Conservation (phyloP, 257 asterid species). For the Voacanga thouarsii region DNA sequence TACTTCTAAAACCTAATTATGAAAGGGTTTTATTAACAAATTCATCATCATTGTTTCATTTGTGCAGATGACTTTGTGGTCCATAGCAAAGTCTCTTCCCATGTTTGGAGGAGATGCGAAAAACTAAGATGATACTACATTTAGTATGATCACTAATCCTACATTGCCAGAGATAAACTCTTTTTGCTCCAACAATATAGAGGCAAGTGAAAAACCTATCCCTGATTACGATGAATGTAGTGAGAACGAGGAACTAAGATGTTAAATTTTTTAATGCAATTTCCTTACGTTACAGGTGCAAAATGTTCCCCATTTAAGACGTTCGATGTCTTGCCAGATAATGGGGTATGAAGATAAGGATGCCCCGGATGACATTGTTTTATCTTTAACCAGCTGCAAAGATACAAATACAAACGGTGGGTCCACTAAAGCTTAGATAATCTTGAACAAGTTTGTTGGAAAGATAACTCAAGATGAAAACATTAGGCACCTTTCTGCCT, state of each 20-base stretch:
- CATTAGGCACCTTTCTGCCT: constrained; percentile 57
- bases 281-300: constrained; percentile 45
- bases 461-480: constrained; percentile 33
- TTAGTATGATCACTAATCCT: constrained; percentile 69
- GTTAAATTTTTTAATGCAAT: constrained; percentile 41
- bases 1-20: constrained; percentile 3
- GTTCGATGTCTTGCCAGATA: constrained; percentile 7
- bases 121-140: constrained; percentile 49
- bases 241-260: constrained; percentile 17
- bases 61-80: constrained; percentile 86
- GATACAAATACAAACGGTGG: constrained; percentile 60
- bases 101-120: constrained; percentile 99
- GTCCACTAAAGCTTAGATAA: constrained; percentile 45
- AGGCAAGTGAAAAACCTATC: constrained; percentile 49
- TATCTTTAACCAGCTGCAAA: constrained; percentile 66
- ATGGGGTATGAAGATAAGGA: constrained; percentile 12
- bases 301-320: constrained; percentile 10
- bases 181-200: constrained; percentile 75
- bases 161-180: constrained; percentile 75
- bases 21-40: constrained; percentile 1
- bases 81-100: constrained; percentile 86
- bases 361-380: constrained; percentile 23
- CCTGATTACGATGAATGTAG: background rate
- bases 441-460: constrained; percentile 78
- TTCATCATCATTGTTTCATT: constrained; percentile 2